Base-by-base conservation (phyloP, 768 basidiomycete species). In the Phanerochaete carnosa region DNA sequence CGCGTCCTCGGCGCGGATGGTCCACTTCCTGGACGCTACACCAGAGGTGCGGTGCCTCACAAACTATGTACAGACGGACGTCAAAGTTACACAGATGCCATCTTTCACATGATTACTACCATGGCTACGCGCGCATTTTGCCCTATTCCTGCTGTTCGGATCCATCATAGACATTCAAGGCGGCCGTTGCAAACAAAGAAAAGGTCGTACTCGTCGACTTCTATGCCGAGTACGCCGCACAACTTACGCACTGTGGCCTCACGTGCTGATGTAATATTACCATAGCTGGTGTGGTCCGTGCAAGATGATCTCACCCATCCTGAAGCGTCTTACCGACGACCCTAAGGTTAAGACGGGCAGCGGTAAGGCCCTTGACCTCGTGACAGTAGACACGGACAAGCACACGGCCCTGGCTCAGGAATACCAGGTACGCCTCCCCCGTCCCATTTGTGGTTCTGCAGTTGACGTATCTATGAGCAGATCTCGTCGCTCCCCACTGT, bases 241-340 rank as follows among this genome's bases (percentile, higher is more conserved):
- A 22, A 22, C 9, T 23, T 43, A 15, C 28, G 2, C 22, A 12
- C 13, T n/a, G 30, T 22, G 9, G 16, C 7, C 29, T n/a, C 29
- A 35, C 25, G 23, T 29, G 33, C 33, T 55, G n/a, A 55, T 23
- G n/a, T n/a, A n/a, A 43, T 25, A 13, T 12, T 13, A 39, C 37
- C 57, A 37, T 64, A 92, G 91, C 62, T 93, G 91, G 92, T 93
- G 91, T 64, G 75, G 79, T 7, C 91, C 91, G 39, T 94, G 91
- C 76, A 87, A 81, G 65, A 73, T 79, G 69, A 80, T 94, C 43
- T 86, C 89, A 1, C 92, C 92, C 26, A 72, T 89, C 56, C 75
- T 94, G 25, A 77, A 89, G 66, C 81, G 79, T 58, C 66, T 89
- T n/a, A 80, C 86, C 12, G 67, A 65, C 19, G 80, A 84, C 59